Base-by-base conservation (phyloP, 768 basidiomycete species). In the Boletus sensibilis region DNA sequence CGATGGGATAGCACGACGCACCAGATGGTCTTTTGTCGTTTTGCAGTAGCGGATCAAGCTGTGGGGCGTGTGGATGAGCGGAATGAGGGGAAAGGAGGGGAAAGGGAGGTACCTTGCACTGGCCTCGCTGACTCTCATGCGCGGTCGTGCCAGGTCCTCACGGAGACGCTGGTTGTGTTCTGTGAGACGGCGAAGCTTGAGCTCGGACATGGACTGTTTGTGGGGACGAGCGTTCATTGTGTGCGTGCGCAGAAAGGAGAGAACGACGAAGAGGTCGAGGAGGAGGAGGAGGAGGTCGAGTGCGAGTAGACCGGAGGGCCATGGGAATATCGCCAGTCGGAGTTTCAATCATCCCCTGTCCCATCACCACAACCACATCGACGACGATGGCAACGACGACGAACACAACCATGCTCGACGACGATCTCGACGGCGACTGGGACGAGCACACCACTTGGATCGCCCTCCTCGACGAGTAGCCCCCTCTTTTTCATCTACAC, bases 151-250 rank as follows among this genome's bases (percentile, higher is more conserved):
- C 58, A 98, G 76, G 73, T 98, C 95, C 69, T 97, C 95, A 66
- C 87, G 79, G 68, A 97, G 73, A 61, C 95, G 82, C 71, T 91
- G 87, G 68, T 96, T 98, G 76, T 97, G 94, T 76, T 98, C 95
- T 49, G 88, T 90, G 69, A 98, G 78, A 39, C 95, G 81, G 37
- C 94, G 85, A 60, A 97, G 86, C 83, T 96, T 97, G 70, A 97
- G 89, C 82, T 97, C 95, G 48, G 91, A 92, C 93, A 98, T 96
- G 66, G 92, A 92, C 82, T 94, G 94, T 82, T 90, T 90, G 72
- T 88, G 88, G 25, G 87, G 86, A 65, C 88, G 84, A 54, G 83
- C 77, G 72, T 85, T 88, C 88, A 90, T 90, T 37, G 62, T 66
- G 64, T 46, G 39, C 9, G 41, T 37, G 57, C 56, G 53, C 42